These are phyloP conservation scores for Saraca asoca DNA, from an alignment of 331 rosid species.

Conservation along the genomic window DNA sequence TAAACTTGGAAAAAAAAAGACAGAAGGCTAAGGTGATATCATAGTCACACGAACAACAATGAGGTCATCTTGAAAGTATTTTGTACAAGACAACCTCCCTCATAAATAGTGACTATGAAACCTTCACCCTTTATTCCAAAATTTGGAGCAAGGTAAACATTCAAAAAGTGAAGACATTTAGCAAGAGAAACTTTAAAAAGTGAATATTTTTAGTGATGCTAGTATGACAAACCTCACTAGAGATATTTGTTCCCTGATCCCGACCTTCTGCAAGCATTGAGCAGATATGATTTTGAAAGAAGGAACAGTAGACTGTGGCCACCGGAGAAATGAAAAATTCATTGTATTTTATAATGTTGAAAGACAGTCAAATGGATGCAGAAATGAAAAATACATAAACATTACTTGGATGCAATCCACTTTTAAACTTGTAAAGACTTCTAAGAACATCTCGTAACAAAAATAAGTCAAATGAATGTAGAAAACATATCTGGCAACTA, in stretches of 20 bases:
- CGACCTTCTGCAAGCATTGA: slow-evolving; percentile 59
- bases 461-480: background rate
- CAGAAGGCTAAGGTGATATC: slow-evolving; percentile 44
- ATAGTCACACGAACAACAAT: slow-evolving; percentile 71
- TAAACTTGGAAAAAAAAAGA: background rate
- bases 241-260: slow-evolving; percentile 66
- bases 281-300: slow-evolving; percentile 64
- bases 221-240: slow-evolving; percentile 67
- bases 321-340: slow-evolving; percentile 54
- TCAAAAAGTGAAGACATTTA: slow-evolving; percentile 1
- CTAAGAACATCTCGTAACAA: slow-evolving; percentile 10
- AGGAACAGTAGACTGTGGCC: slow-evolving; percentile 77
- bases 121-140: slow-evolving; percentile 81
- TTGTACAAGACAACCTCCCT: slow-evolving; percentile 83
- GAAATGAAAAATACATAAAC: slow-evolving; percentile 5
- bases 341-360: too few relatives aligned
- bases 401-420: background rate
- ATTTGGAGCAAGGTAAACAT: slow-evolving; percentile 44
- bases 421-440: background rate
- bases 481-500: slow-evolving; percentile 13
- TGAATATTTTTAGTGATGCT: background rate
- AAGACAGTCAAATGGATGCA: too few relatives aligned
- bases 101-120: slow-evolving; percentile 86
- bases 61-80: slow-evolving; percentile 83
- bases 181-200: background rate